Evolutionary conservation across 1,139 yeast species (phyloP).

Genomic region (Lodderomyces margitis): DNA sequence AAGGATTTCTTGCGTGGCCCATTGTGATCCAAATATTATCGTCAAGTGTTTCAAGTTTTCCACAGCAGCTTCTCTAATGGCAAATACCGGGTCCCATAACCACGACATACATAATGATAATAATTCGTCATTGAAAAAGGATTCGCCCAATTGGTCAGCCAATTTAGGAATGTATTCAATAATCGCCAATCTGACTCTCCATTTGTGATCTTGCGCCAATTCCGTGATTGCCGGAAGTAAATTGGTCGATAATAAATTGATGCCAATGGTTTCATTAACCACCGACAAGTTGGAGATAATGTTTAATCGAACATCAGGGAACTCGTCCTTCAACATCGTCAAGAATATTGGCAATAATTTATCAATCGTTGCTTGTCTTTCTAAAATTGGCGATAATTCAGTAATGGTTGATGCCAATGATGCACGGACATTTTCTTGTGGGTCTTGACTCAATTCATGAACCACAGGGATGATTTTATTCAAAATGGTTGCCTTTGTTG

Average conservation of each 20-base stretch:
- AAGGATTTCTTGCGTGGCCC: constrained; percentile 88
- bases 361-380: constrained; percentile 81
- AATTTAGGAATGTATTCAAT: constrained; percentile 94
- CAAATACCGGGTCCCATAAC: constrained; percentile 97
- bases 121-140: constrained; percentile 88
- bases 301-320: constrained; percentile 92
- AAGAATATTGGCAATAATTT: constrained; percentile 83
- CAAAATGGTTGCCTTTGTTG: constrained; percentile 55
- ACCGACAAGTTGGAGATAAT: constrained; percentile 88
- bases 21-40: constrained; percentile 83
- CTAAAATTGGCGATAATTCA: constrained; percentile 80
- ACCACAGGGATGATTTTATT: constrained; percentile 80
- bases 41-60: constrained; percentile 76
- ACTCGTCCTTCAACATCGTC: constrained; percentile 94
- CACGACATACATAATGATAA: constrained; percentile 91
- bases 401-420: constrained; percentile 89
- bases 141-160: constrained; percentile 94
- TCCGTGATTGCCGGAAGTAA: constrained; percentile 95
- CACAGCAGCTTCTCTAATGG: constrained; percentile 96
- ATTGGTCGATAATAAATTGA: constrained; percentile 79
- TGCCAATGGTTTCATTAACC: constrained; percentile 93
- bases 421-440: constrained; percentile 89
- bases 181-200: constrained; percentile 97
- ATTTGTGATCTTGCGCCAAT: constrained; percentile 91
- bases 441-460: constrained; percentile 81